A percentile compares a stretch with the other conserved stretches of the same genome.
These are phyloP conservation scores for Alternaria solani DNA, from an alignment of 2,329 filamentous ascomycete species.

Conservation along the genomic window DNA sequence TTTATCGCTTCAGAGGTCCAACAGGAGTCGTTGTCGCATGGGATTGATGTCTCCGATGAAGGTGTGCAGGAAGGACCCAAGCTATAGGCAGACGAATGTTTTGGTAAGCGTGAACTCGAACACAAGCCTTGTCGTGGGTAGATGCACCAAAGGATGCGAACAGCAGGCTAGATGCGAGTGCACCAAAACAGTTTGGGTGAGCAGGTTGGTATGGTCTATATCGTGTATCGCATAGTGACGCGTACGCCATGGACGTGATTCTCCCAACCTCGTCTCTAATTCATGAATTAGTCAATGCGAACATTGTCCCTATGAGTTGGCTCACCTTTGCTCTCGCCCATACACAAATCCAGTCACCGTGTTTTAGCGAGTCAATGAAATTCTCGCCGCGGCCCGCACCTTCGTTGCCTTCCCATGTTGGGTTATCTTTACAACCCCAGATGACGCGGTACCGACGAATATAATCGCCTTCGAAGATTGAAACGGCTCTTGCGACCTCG, in stretches of 20 bases:
- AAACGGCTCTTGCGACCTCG: slow-evolving; percentile 21
- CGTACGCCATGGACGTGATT: slow-evolving; percentile 28
- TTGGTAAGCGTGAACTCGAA: slow-evolving; percentile 9
- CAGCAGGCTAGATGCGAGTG: background rate
- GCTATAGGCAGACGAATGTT: slow-evolving; percentile 9
- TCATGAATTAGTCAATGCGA: background rate
- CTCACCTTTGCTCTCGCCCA: slow-evolving; percentile 34
- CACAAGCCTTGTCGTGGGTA: slow-evolving; percentile 16
- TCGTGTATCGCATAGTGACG: slow-evolving; percentile 18
- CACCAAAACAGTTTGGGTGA: background rate
- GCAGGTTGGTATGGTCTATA: slow-evolving; percentile 9
- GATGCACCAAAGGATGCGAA: slow-evolving; percentile 13
- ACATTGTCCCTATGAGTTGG: background rate
- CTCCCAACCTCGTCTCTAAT: slow-evolving; percentile 27
- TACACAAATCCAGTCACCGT: slow-evolving; percentile 27
- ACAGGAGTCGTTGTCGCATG: background rate
- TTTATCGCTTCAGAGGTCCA: background rate
- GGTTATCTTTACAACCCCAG: slow-evolving; percentile 21
- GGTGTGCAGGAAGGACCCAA: background rate
- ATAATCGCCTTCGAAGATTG: slow-evolving; percentile 22
- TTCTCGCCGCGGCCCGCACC: slow-evolving; percentile 24
- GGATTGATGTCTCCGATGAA: background rate
- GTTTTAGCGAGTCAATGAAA: slow-evolving; percentile 24
- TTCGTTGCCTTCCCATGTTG: slow-evolving; percentile 11
- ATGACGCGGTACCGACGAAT: slow-evolving; percentile 21